Evolutionary conservation across 495 filamentous ascomycete species (phyloP).

Genomic region (Aspergillus affinis): DNA sequence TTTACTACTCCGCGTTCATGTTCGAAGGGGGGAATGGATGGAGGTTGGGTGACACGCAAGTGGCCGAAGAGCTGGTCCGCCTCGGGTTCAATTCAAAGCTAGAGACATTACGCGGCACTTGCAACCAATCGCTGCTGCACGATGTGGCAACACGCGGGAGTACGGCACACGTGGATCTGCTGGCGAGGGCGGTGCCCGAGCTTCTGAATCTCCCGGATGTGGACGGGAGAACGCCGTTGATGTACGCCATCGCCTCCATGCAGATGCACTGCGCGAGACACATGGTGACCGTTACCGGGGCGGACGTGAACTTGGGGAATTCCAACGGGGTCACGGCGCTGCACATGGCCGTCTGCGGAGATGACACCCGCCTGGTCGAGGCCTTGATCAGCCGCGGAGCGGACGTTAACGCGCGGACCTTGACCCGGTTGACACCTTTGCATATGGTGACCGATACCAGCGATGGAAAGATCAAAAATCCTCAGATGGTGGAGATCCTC

Average conservation of each 20-base stretch:
- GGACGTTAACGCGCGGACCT: background rate
- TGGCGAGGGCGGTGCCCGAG: background rate
- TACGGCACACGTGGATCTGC: background rate
- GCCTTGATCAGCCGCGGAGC: background rate
- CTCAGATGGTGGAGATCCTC: background rate
- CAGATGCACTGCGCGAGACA: background rate
- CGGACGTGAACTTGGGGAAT: background rate
- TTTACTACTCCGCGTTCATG: background rate
- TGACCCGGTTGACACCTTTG: background rate
- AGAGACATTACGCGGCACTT: no score
- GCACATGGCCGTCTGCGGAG: background rate
- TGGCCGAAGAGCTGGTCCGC: background rate
- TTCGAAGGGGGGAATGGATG: background rate
- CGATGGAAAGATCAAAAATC: background rate
- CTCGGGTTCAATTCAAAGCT: background rate
- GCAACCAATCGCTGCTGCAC: background rate
- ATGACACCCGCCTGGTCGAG: background rate
- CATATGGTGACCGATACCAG: background rate
- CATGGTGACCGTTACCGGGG: background rate
- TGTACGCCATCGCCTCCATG: background rate
- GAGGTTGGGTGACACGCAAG: background rate
- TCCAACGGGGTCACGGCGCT: background rate
- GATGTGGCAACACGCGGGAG: background rate
- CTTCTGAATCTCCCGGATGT: background rate
- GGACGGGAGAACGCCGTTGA: background rate